Conservation (phyloP, 768 basidiomycete species). For the Mycena haematopus region DNA sequence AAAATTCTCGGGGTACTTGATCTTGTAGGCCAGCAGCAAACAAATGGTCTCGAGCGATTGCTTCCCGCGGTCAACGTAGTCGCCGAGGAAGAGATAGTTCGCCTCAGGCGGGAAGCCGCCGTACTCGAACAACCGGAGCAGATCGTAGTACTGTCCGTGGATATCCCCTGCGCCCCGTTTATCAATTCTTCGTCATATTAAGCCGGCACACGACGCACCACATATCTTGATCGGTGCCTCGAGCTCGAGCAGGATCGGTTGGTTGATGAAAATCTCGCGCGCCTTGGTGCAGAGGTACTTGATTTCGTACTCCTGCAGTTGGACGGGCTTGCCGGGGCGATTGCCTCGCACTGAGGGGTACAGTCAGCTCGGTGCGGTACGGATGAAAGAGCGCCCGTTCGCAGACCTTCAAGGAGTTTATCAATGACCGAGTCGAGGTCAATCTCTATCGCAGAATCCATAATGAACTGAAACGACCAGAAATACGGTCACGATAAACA, state of each 20-base stretch:
- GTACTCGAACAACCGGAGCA: slow-evolving; percentile 97
- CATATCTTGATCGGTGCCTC: slow-evolving; percentile 99
- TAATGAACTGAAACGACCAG: no score
- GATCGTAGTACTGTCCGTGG: slow-evolving; percentile 99
- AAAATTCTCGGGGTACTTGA: slow-evolving; percentile 99
- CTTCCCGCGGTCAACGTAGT: slow-evolving; percentile 99
- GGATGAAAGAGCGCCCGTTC: slow-evolving; percentile 28
- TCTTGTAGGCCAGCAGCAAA: slow-evolving; percentile 98
- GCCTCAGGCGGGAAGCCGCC: slow-evolving; percentile 99
- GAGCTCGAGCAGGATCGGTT: slow-evolving; percentile 96
- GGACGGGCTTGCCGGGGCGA: slow-evolving; percentile 97
- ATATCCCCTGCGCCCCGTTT: slow-evolving; percentile 79
- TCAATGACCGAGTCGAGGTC: no score
- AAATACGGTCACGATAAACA: no score
- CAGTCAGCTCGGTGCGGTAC: not conserved
- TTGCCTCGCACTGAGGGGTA: slow-evolving; percentile 86
- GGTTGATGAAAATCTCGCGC: slow-evolving; percentile 98
- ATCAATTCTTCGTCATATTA: not conserved
- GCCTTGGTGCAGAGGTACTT: slow-evolving; percentile 99
- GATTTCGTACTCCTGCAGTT: slow-evolving; percentile 99
- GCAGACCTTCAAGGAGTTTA: slow-evolving; percentile 59
- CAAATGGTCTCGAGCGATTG: slow-evolving; percentile 99
- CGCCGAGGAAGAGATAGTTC: slow-evolving; percentile 99
- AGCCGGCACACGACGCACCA: slow-evolving; percentile 54
- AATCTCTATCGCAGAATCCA: no score